phyloP scores from a whole-genome alignment of 169 alveolate species.

The Plasmodium fragile region DNA sequence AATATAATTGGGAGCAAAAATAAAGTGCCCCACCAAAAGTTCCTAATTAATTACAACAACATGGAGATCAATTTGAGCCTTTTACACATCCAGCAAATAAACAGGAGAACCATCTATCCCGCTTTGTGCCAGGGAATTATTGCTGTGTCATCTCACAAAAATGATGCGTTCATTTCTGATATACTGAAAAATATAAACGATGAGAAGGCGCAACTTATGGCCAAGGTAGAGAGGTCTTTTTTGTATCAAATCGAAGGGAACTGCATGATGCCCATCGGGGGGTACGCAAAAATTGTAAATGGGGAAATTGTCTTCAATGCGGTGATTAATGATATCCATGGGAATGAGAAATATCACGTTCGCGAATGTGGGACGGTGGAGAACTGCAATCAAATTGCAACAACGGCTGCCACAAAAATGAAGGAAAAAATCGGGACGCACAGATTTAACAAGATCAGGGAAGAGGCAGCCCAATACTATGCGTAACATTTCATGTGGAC shows the following conservation, averaged over 20 bases:
- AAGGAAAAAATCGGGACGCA: constrained; percentile 52
- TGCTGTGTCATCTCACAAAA: constrained; percentile 44
- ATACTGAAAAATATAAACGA: constrained; percentile 52
- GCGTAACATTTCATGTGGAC: neutral
- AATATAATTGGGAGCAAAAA: neutral
- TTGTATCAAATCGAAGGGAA: constrained; percentile 60
- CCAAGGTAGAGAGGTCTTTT: constrained; percentile 42
- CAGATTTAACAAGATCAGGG: constrained; percentile 31
- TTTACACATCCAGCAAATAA: constrained; percentile 55
- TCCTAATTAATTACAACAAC: constrained; percentile 19
- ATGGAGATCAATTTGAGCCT: constrained; percentile 7
- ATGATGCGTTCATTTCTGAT: constrained; percentile 6
- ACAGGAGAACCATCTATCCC: constrained; percentile 33
- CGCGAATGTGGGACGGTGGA: neutral
- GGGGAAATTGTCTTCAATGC: constrained; percentile 30
- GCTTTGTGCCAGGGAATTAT: constrained; percentile 74
- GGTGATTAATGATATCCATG: constrained; percentile 61
- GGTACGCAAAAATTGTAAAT: constrained; percentile 27
- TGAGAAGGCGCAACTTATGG: constrained; percentile 65
- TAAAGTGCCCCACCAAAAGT: neutral
- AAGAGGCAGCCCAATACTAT: constrained; percentile 36
- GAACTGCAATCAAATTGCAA: constrained; percentile 21
- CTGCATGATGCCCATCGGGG: constrained; percentile 74
- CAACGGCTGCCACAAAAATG: constrained; percentile 33
- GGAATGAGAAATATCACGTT: constrained; percentile 27